phyloP scores from a whole-genome alignment of 73 alveolate species.

The Uronychia binucleata region DNA sequence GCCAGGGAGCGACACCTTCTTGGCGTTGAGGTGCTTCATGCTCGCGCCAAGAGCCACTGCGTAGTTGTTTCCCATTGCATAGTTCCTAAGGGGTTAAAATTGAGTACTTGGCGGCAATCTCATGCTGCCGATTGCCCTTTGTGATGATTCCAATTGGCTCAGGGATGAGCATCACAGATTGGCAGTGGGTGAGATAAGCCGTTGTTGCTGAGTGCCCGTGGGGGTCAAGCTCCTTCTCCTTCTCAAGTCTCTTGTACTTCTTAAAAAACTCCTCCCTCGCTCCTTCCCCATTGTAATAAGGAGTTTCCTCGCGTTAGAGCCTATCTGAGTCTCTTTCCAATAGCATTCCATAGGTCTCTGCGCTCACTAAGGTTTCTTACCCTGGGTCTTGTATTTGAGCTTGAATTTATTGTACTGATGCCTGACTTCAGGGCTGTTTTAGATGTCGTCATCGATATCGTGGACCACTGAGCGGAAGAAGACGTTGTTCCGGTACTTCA shows the following conservation, averaged over 20 bases:
- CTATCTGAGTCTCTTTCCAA: not conserved
- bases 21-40: constrained; percentile 44
- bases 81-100: constrained; percentile 2
- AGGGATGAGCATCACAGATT: constrained; percentile 37
- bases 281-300: constrained; percentile 51
- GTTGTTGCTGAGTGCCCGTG: constrained; percentile 58
- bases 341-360: not conserved
- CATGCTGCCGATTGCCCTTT: constrained; percentile 19
- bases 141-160: constrained; percentile 50
- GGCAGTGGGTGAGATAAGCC: constrained; percentile 41
- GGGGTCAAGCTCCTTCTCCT: constrained; percentile 51
- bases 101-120: constrained; percentile 27
- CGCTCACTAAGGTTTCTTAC: not conserved
- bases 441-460: not conserved
- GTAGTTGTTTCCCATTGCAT: constrained; percentile 52
- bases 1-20: constrained; percentile 30
- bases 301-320: constrained; percentile 8
- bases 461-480: not conserved
- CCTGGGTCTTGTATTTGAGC: not conserved
- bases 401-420: not conserved
- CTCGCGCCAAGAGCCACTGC: constrained; percentile 51
- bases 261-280: constrained; percentile 23
- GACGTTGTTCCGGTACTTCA: not conserved
- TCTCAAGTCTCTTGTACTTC: constrained; percentile 46
- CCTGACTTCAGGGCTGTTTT: not conserved